phyloP scores from a whole-genome alignment of 352 stramenopile species.

The Globisporangium apiculatum region DNA sequence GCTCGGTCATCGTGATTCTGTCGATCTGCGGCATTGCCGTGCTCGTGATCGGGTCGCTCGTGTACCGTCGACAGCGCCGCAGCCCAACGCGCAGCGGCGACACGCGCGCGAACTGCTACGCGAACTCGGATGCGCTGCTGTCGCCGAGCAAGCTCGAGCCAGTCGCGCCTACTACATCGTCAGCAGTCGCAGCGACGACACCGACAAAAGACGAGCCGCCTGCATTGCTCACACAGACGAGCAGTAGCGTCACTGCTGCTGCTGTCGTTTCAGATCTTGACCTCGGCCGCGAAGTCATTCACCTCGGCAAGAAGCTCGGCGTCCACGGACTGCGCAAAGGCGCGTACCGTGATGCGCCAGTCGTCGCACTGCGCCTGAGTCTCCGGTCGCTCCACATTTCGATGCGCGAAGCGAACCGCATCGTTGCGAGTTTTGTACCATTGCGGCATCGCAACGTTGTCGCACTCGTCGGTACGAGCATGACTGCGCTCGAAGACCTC shows the following conservation, averaged over 20 bases:
- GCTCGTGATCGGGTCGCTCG: constrained; percentile 8
- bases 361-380: constrained; percentile 52
- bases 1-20: constrained; percentile 6
- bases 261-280: constrained; percentile 35
- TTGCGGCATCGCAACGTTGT: constrained; percentile 67
- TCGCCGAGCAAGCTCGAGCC: constrained; percentile 12
- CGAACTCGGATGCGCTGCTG: constrained; percentile 14
- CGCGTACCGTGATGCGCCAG: constrained; percentile 31
- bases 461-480: constrained; percentile 53
- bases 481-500: constrained; percentile 46
- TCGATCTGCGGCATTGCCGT: constrained; percentile 9
- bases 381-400: constrained; percentile 27
- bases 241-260: constrained; percentile 9
- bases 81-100: constrained; percentile 6
- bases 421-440: constrained; percentile 43
- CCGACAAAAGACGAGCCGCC: constrained; percentile 2
- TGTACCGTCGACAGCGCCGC: constrained; percentile 5
- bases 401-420: constrained; percentile 33
- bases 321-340: constrained; percentile 46
- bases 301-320: constrained; percentile 43
- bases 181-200: not conserved
- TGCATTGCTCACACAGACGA: constrained; percentile 1
- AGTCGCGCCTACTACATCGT: not conserved
- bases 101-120: constrained; percentile 14
- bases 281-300: constrained; percentile 36